Evolutionary conservation across 371 early-diverging fungal species (phyloP), one percentile per base, ranked within the genome.

Genomic region (Rhizopus stolonifer): DNA sequence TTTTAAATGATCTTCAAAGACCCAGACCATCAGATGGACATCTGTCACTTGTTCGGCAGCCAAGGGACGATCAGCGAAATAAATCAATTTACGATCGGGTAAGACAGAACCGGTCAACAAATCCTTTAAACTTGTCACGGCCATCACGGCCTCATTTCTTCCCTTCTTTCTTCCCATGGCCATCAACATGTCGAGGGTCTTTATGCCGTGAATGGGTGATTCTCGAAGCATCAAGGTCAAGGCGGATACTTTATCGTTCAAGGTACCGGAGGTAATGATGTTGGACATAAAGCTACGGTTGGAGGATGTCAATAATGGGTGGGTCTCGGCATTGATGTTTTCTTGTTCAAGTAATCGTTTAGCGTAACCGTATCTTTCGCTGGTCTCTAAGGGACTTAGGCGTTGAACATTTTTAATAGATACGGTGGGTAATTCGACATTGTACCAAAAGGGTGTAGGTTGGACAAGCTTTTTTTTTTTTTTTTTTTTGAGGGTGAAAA

Each of bases 1-100:
- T 70, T 98, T 98, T 52, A 98, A 69, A 56, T 81, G 79, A 73
- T 96, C 96, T 77, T 98, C 98, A 77, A 90, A 96, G 36, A 79
- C 82, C 95, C 95, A 98, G 46, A 90, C 42, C 3, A 94, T 69
- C 57, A 93, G 74, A 66, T 94, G 93, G 53, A 77, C 65, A 29
- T 79, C 72, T 15, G 80, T 79, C 4, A 88, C 86, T 21, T 81
- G 71, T 17, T 74, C 60, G 19, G 82, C 71, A 13, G 70, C 77
- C 36, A 88, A 59, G 25, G 91, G 92, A 66, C 89, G 91, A 66
- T 97, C 96, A 22, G 83, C 78, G 74, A 97, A 96, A 70, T 91
- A 89, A 48, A 79, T 79, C 53, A 98, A 80, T 72, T 94, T 95
- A 49, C 98, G 86, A 50, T 92, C 81, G 1, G 85, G 79, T 21